phyloP scores from a whole-genome alignment of 2,329 filamentous ascomycete species.

The Gnomoniopsis smithogilvyi region DNA sequence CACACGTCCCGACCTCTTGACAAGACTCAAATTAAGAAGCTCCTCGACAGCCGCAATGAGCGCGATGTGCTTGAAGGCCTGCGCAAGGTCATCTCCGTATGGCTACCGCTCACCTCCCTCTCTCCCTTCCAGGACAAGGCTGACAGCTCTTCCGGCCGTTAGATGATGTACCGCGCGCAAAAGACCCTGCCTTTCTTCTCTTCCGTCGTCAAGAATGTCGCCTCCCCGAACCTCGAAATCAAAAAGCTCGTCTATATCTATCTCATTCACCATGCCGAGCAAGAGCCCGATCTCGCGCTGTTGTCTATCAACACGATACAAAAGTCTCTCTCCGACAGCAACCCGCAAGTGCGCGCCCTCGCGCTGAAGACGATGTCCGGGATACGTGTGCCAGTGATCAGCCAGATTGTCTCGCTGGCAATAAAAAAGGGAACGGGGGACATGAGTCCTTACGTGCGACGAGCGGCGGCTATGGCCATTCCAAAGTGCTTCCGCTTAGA shows the following conservation, averaged over 20 bases:
- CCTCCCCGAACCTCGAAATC: slow-evolving; percentile 88
- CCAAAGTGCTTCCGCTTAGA: slow-evolving; percentile 95
- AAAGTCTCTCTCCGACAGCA: slow-evolving; percentile 90
- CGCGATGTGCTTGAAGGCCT: slow-evolving; percentile 90
- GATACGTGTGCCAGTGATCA: slow-evolving; percentile 95
- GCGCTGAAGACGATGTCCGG: slow-evolving; percentile 96
- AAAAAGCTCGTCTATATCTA: slow-evolving; percentile 99
- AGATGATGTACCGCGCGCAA: slow-evolving; percentile 95
- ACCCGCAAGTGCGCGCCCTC: slow-evolving; percentile 85
- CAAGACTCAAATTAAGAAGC: slow-evolving; percentile 84
- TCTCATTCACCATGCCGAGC: slow-evolving; percentile 92
- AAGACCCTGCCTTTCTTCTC: slow-evolving; percentile 92
- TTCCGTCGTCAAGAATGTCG: slow-evolving; percentile 97
- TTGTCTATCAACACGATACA: slow-evolving; percentile 99
- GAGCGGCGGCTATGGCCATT: slow-evolving; percentile 88
- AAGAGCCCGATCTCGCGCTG: slow-evolving; percentile 90
- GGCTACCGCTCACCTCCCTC: slow-evolving; percentile 24
- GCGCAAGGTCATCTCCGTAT: slow-evolving; percentile 81
- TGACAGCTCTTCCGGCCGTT: slow-evolving; percentile 4
- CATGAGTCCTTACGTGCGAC: slow-evolving; percentile 91
- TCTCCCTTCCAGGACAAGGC: background rate
- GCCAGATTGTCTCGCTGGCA: slow-evolving; percentile 91
- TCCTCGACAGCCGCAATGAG: slow-evolving; percentile 90
- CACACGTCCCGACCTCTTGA: slow-evolving; percentile 65
- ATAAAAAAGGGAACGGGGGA: slow-evolving; percentile 93